phyloP scores from a whole-genome alignment of 495 filamentous ascomycete species.

The Podospora fimiseda region DNA sequence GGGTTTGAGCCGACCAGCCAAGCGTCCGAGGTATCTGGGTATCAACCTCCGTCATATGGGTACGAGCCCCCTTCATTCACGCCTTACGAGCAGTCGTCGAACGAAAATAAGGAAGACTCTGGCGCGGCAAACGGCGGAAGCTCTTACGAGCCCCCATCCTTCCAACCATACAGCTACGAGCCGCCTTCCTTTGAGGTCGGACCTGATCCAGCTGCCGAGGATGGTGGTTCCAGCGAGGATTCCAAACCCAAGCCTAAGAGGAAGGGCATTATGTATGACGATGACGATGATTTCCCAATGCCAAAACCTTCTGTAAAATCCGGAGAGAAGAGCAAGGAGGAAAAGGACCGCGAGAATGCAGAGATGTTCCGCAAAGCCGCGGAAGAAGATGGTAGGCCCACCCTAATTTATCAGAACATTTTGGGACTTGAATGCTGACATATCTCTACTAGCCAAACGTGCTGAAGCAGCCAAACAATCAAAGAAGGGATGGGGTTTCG shows the following conservation, averaged over 20 bases:
- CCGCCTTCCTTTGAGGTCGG: slow-evolving; percentile 52
- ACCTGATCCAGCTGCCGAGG: slow-evolving; percentile 33
- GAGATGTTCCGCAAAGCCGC: slow-evolving; percentile 78
- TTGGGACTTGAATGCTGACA: slow-evolving; percentile 4
- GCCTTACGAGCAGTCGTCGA: slow-evolving; percentile 24
- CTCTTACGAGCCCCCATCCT: slow-evolving; percentile 47
- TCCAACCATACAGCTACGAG: slow-evolving; percentile 46
- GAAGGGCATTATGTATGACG: slow-evolving; percentile 74
- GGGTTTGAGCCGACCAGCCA: slow-evolving; percentile 3
- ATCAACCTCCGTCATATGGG: slow-evolving; percentile 38
- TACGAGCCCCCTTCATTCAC: slow-evolving; percentile 35
- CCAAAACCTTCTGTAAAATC: slow-evolving; percentile 18
- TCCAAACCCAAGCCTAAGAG: slow-evolving; percentile 55
- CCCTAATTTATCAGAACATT: not conserved
- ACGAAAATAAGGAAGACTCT: slow-evolving; percentile 21
- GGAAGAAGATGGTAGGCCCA: slow-evolving; percentile 68
- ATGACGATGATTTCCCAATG: slow-evolving; percentile 53
- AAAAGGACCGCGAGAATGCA: slow-evolving; percentile 57
- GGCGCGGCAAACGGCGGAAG: slow-evolving; percentile 21
- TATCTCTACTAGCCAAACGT: slow-evolving; percentile 32
- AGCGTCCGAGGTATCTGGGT: slow-evolving; percentile 17
- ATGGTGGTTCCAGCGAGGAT: slow-evolving; percentile 33
- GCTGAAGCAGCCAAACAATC: slow-evolving; percentile 31
- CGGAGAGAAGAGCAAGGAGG: slow-evolving; percentile 45
- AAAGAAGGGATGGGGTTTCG: slow-evolving; percentile 79